Percentiles rank a stretch among this genome's conserved stretches.
Evolutionary conservation across 1,284 basidiomycete genomes (phyloP).

Genomic region (Fistulinella cinereoalba): DNA sequence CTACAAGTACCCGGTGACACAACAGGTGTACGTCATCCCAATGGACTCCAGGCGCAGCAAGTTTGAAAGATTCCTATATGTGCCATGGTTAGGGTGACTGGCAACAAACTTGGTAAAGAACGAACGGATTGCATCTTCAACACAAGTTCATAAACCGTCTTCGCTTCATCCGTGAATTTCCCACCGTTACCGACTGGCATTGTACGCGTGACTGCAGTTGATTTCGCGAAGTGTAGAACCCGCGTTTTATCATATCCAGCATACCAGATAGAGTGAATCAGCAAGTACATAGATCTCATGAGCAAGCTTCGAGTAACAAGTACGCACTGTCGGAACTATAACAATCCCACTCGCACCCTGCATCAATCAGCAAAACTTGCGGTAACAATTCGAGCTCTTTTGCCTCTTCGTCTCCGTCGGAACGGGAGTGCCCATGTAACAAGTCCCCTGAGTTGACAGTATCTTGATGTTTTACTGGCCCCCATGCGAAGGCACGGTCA

Average conservation of each 20-base stretch:
- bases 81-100: not conserved
- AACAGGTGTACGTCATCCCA: constrained; percentile 85
- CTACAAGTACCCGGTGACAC: constrained; percentile 75
- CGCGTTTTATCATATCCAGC: too few relatives aligned
- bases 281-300: too few relatives aligned
- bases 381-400: constrained; percentile 57
- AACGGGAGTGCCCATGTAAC: constrained; percentile 32
- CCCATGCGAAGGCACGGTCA: constrained; percentile 77
- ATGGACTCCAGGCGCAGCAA: constrained; percentile 70
- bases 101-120: not conserved
- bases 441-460: constrained; percentile 51
- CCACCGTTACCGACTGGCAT: constrained; percentile 89
- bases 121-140: constrained; percentile 79
- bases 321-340: constrained; percentile 72
- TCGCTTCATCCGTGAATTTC: constrained; percentile 76
- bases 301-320: constrained; percentile 3
- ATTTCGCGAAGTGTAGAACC: not conserved
- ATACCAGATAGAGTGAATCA: too few relatives aligned
- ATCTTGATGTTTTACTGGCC: constrained; percentile 58
- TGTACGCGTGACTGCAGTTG: constrained; percentile 62
- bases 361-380: constrained; percentile 87
- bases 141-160: constrained; percentile 81
- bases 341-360: constrained; percentile 85
- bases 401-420: constrained; percentile 10
- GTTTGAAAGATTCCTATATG: constrained; percentile 60